Conservation (phyloP, 2,329 filamentous ascomycete genomes). For the Aspergillus transmontanensis region DNA sequence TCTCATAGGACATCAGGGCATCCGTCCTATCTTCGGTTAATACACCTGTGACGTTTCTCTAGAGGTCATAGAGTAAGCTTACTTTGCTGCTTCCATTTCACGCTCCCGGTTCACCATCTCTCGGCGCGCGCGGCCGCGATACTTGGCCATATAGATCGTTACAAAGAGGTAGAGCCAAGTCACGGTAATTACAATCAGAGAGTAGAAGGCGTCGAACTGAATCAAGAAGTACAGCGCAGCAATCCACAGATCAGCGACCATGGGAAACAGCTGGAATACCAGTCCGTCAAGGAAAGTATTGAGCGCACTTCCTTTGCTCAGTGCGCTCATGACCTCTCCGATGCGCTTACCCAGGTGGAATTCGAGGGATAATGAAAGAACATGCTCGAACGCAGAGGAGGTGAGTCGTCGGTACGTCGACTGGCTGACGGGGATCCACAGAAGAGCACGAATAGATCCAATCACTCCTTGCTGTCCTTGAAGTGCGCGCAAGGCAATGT, state of each 20-base stretch:
- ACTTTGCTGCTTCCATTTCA: no score
- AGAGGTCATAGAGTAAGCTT: no score
- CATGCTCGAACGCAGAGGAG: no score
- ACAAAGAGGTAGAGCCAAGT: constrained; percentile 54
- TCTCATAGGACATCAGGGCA: no score
- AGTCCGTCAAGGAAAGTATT: constrained; percentile 61
- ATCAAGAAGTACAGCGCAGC: constrained; percentile 63
- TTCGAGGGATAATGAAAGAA: constrained; percentile 60
- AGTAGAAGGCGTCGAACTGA: constrained; percentile 65
- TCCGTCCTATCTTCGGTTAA: no score
- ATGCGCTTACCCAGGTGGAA: constrained; percentile 56
- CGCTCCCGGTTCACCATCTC: constrained; percentile 90
- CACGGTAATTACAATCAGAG: constrained; percentile 59
- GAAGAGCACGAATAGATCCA: constrained; percentile 74
- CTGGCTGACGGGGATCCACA: constrained; percentile 55
- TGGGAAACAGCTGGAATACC: constrained; percentile 65
- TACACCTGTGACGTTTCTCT: no score
- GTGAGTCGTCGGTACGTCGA: no score
- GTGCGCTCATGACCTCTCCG: constrained; percentile 55
- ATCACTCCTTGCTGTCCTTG: constrained; percentile 84
- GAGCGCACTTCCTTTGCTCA: constrained; percentile 52
- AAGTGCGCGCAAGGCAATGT: constrained; percentile 73
- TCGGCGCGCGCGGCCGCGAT: constrained; percentile 80
- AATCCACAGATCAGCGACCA: constrained; percentile 62
- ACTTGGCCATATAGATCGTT: constrained; percentile 67